phyloP scores from a whole-genome alignment of 2,329 filamentous ascomycete species.

The Stagonosporopsis cucurbitacearum region DNA sequence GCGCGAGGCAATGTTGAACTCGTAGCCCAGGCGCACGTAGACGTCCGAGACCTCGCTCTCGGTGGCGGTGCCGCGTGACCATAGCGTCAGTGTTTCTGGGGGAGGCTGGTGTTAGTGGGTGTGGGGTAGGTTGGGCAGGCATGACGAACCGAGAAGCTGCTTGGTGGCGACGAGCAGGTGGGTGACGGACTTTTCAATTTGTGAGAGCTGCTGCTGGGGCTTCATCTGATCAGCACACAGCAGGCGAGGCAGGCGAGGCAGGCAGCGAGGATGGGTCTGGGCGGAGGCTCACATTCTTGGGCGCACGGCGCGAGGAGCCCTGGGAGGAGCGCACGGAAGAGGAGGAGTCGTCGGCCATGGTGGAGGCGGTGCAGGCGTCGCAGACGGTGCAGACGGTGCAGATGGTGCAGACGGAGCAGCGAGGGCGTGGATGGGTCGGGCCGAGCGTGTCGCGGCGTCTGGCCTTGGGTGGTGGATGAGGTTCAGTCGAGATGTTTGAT shows the following conservation, averaged over 20 bases:
- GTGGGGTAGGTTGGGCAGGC: slow-evolving; percentile 9
- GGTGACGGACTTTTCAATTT: slow-evolving; percentile 94
- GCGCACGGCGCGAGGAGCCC: slow-evolving; percentile 55
- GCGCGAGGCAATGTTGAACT: slow-evolving; percentile 98
- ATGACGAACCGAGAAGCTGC: slow-evolving; percentile 70
- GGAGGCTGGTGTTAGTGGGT: slow-evolving; percentile 17
- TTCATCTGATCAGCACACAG: slow-evolving; percentile 42
- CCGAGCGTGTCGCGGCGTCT: slow-evolving; percentile 7
- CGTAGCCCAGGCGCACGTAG: slow-evolving; percentile 95
- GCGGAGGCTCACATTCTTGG: slow-evolving; percentile 45
- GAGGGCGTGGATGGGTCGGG: slow-evolving; percentile 16
- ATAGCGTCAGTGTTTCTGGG: slow-evolving; percentile 89
- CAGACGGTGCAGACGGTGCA: neutral
- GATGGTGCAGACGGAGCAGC: slow-evolving; percentile 19
- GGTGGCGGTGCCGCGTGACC: slow-evolving; percentile 90
- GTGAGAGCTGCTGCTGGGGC: slow-evolving; percentile 80
- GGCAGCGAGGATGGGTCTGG: neutral
- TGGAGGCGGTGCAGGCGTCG: slow-evolving; percentile 21
- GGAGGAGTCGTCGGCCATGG: slow-evolving; percentile 37
- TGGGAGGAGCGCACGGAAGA: slow-evolving; percentile 41
- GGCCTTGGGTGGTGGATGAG: neutral
- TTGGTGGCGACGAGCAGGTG: slow-evolving; percentile 98
- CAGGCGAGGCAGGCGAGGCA: neutral
- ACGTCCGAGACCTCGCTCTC: slow-evolving; percentile 97
- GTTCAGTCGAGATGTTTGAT: neutral